Base-by-base conservation (phyloP, 768 basidiomycete genomes). In the Boletus rubropictus region DNA sequence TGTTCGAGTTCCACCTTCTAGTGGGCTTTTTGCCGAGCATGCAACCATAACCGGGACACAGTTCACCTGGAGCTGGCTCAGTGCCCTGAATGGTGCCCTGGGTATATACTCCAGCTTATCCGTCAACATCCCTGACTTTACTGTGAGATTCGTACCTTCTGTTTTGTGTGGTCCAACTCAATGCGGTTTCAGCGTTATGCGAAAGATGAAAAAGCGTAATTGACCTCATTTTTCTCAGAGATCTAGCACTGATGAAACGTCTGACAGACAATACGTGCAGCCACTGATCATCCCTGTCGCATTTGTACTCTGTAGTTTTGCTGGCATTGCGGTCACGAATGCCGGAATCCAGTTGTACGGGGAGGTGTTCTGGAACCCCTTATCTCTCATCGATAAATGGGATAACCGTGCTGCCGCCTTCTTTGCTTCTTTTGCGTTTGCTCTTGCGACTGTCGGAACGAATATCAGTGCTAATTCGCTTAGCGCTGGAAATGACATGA, bases 41-140 rank as follows among this genome's bases (percentile, higher is more conserved):
- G 65, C 82, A 0, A 68, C 65, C 10, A 36, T 46, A 20, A 7
- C 54, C 83, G n/a, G 65, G 58, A 15, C 87, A 81, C 74, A 50
- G 65, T 69, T 22, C 68, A 82, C 39, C n/a, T 89, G 87, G 84
- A 85, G 79, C 3, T 92, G 86, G 86, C 67, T 95, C 39, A 74
- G 74, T 43, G 80, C 82, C 0, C 58, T 95, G 49, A 93, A 90
- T 59, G 81, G 83, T 43, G 83, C 84, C 2, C 66, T 93, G 18
- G 88, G 87, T 0, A 77, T 79, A 51, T 92, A 84, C 64, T 69
- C 82, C 4, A 86, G 84, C 8, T 68, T 87, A 12, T 75, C 82
- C 0, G 82, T 87, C 53, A 90, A 90, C 57, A 89, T 90, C 48
- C 84, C 89, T 2, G 91, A 94, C 65, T 90, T 94, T 59, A 89